phyloP scores from a whole-genome alignment of 306 rosid genomes.

The Acacia melanoxylon region DNA sequence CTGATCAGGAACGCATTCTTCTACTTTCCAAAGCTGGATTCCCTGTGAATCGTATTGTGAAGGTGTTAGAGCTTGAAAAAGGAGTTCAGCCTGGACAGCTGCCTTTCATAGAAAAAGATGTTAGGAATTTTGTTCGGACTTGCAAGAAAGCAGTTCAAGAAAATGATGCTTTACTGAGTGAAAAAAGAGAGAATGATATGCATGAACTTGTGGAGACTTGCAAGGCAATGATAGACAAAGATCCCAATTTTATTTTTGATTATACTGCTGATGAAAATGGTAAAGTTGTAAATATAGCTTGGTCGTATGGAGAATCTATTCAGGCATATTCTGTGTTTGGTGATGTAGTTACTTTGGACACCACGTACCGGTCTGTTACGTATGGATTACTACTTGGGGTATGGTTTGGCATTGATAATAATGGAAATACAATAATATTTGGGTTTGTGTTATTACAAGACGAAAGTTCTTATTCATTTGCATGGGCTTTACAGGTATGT shows the following conservation, averaged over 20 bases:
- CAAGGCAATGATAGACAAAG: slow-evolving; percentile 48
- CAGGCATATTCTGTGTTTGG: slow-evolving; percentile 53
- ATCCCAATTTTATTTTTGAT: slow-evolving; percentile 50
- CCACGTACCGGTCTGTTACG: slow-evolving; percentile 53
- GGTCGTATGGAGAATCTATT: slow-evolving; percentile 57
- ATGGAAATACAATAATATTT: slow-evolving; percentile 53
- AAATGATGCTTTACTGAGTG: slow-evolving; percentile 60
- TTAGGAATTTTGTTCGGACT: slow-evolving; percentile 66
- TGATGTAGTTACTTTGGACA: slow-evolving; percentile 63
- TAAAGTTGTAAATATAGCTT: slow-evolving; percentile 58
- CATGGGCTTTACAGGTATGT: slow-evolving; percentile 76
- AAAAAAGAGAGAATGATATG: slow-evolving; percentile 62
- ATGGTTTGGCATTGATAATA: slow-evolving; percentile 61
- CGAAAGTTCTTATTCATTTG: slow-evolving; percentile 52
- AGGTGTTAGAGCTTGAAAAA: slow-evolving; percentile 64
- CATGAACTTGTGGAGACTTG: slow-evolving; percentile 60
- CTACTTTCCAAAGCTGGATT: slow-evolving; percentile 71
- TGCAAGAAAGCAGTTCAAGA: slow-evolving; percentile 72
- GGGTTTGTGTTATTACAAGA: slow-evolving; percentile 65
- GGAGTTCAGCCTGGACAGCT: slow-evolving; percentile 67
- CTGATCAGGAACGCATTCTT: slow-evolving; percentile 65
- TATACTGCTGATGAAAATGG: slow-evolving; percentile 49
- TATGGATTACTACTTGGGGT: slow-evolving; percentile 64
- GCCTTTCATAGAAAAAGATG: slow-evolving; percentile 76
- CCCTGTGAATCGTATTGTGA: slow-evolving; percentile 65